Percentiles rank a stretch among this genome's conserved stretches.
phyloP scores from a whole-genome alignment of 106 monocot species.

The Dactylorhiza incarnata region DNA sequence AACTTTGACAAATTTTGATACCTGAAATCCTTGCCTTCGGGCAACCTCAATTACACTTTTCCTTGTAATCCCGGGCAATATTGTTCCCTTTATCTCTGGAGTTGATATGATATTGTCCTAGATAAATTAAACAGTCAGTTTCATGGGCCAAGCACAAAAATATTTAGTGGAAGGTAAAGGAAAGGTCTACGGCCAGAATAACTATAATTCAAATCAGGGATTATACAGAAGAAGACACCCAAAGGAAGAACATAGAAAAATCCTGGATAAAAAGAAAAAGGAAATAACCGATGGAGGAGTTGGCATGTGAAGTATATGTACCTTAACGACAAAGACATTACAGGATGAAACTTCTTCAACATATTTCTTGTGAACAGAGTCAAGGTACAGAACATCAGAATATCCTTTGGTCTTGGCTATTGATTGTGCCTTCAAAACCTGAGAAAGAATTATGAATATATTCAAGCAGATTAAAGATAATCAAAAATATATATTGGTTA shows the following conservation, averaged over 20 bases:
- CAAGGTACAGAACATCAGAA: slow-evolving; percentile 90
- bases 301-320: neutral
- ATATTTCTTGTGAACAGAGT: slow-evolving; percentile 68
- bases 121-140: slow-evolving; percentile 1
- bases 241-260: too few species aligned
- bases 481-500: neutral
- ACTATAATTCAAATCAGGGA: too few species aligned
- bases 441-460: neutral
- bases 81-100: slow-evolving; percentile 14
- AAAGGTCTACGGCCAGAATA: too few species aligned
- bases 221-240: too few species aligned
- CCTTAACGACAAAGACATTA: slow-evolving; percentile 92
- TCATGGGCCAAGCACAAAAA: neutral
- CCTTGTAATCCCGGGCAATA: slow-evolving; percentile 21
- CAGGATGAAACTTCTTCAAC: slow-evolving; percentile 90
- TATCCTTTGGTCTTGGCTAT: slow-evolving; percentile 76
- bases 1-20: neutral
- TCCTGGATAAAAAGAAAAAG: neutral
- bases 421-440: slow-evolving; percentile 77
- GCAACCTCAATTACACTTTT: slow-evolving; percentile 25
- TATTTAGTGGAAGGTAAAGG: neutral
- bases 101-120: slow-evolving; percentile 20
- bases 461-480: neutral
- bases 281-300: neutral
- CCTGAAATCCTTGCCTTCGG: slow-evolving; percentile 17